phyloP scores from a whole-genome alignment of 768 basidiomycete genomes.

The Lactarius indigo region DNA sequence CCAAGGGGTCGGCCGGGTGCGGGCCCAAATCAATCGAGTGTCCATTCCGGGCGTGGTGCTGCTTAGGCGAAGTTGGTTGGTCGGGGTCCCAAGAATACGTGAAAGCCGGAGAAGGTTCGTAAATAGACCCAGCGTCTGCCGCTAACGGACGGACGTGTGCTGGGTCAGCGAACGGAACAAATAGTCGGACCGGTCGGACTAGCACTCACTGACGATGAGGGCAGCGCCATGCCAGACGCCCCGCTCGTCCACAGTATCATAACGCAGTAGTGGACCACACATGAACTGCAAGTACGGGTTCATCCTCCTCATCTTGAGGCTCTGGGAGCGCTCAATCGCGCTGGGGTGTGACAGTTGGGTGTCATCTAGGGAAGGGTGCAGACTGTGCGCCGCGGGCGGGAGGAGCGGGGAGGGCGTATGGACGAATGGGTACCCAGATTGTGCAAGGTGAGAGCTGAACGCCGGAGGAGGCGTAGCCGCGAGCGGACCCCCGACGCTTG shows the following conservation, averaged over 20 bases:
- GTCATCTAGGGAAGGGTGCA: constrained; percentile 27
- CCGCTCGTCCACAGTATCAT: constrained; percentile 78
- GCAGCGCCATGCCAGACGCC: constrained; percentile 87
- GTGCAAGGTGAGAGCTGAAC: constrained; percentile 13
- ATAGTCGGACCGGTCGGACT: background rate
- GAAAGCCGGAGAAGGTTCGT: constrained; percentile 68
- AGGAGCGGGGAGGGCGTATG: background rate
- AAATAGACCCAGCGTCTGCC: constrained; percentile 72
- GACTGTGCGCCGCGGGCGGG: constrained; percentile 12
- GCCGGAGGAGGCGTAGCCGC: background rate
- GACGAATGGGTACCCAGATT: constrained; percentile 15
- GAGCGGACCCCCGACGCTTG: background rate
- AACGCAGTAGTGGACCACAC: constrained; percentile 87
- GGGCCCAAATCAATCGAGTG: constrained; percentile 57
- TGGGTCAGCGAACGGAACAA: background rate
- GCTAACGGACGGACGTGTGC: constrained; percentile 39
- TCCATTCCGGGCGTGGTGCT: constrained; percentile 22
- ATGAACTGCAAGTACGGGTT: constrained; percentile 84
- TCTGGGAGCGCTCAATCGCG: constrained; percentile 63
- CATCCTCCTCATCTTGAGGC: constrained; percentile 61
- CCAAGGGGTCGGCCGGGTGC: constrained; percentile 73
- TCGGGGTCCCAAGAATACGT: constrained; percentile 75
- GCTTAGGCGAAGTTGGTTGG: constrained; percentile 26
- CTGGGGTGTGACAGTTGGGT: constrained; percentile 46
- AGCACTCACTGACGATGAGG: constrained; percentile 77